Percentiles rank a stretch among this genome's conserved stretches.
Evolutionary conservation across 768 basidiomycete genomes (phyloP).

Genomic region (Boletus patriciae): DNA sequence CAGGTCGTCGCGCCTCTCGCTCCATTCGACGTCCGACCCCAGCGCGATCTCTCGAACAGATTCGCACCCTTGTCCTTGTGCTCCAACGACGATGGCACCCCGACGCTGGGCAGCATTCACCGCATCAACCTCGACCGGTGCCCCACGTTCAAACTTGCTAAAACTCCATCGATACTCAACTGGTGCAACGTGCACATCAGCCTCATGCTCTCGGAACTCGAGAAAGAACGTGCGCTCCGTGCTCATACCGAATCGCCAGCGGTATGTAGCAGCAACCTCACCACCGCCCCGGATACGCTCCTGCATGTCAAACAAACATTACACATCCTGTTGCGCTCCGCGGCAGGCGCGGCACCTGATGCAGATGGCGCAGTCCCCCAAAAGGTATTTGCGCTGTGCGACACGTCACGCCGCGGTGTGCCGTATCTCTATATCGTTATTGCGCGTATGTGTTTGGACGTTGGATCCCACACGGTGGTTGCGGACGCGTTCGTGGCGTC

Average conservation of each 20-base stretch:
- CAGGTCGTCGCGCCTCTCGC: slow-evolving; percentile 24
- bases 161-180: slow-evolving; percentile 1
- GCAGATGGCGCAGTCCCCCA: slow-evolving; percentile 1
- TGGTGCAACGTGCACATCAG: slow-evolving; percentile 34
- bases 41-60: slow-evolving; percentile 17
- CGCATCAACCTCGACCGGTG: slow-evolving; percentile 37
- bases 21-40: slow-evolving; percentile 21
- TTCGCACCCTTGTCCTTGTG: slow-evolving; percentile 28
- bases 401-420: slow-evolving; percentile 5
- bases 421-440: slow-evolving; percentile 47
- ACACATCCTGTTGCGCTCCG: slow-evolving; percentile 23
- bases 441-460: slow-evolving; percentile 45
- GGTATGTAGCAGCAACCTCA: no score
- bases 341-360: slow-evolving; percentile 6
- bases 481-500: slow-evolving; percentile 49
- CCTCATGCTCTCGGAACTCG: slow-evolving; percentile 27
- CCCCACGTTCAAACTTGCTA: slow-evolving; percentile 30
- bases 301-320: slow-evolving; percentile 34
- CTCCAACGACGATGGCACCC: neutral
- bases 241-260: no score
- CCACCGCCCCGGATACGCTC: slow-evolving; percentile 16
- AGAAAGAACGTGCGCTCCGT: neutral
- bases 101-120: slow-evolving; percentile 40
- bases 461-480: slow-evolving; percentile 43
- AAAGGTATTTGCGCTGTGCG: slow-evolving; percentile 18